Conservation (phyloP, 257 asterid species). For the Penstemon barbatus region DNA sequence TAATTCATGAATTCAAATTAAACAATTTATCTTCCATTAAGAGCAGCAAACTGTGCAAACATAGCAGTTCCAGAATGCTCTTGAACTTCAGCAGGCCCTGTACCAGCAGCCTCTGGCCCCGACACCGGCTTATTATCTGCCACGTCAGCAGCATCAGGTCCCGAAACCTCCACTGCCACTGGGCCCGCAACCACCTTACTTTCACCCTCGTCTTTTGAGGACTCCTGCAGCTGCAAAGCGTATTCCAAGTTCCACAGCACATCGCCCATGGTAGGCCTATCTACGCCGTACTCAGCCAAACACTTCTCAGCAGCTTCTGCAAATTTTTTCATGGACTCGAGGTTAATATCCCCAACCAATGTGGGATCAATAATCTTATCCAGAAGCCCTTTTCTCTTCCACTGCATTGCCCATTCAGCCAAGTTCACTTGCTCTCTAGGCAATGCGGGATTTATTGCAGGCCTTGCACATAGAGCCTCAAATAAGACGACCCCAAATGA, state of each 20-base stretch:
- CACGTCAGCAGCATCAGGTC: constrained; percentile 6
- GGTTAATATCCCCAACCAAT: constrained; percentile 59
- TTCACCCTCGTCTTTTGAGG: constrained; percentile 46
- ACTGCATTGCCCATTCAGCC: constrained; percentile 96
- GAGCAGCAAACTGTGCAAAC: constrained; percentile 72
- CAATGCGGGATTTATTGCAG: constrained; percentile 72
- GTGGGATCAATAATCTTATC: constrained; percentile 81
- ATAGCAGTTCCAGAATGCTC: constrained; percentile 81
- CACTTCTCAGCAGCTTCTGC: constrained; percentile 93
- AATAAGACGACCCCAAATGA: constrained; percentile 81
- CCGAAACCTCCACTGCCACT: constrained; percentile 8
- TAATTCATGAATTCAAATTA: background rate
- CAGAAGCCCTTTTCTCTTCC: constrained; percentile 78
- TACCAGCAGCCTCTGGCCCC: constrained; percentile 25
- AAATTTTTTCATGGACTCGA: constrained; percentile 73
- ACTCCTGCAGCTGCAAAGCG: constrained; percentile 83
- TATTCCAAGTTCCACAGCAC: constrained; percentile 86
- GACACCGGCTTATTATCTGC: constrained; percentile 29
- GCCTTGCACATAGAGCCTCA: constrained; percentile 79
- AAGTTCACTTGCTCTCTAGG: constrained; percentile 92
- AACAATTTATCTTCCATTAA: constrained; percentile 58
- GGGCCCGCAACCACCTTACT: constrained; percentile 23
- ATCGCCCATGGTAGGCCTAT: constrained; percentile 94
- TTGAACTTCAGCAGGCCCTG: constrained; percentile 41
- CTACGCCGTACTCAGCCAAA: constrained; percentile 82